A percentile compares a stretch with the other conserved stretches of the same genome.
Conservation (phyloP, 768 basidiomycete species). For the Chalciporus pseudorubinellus region DNA sequence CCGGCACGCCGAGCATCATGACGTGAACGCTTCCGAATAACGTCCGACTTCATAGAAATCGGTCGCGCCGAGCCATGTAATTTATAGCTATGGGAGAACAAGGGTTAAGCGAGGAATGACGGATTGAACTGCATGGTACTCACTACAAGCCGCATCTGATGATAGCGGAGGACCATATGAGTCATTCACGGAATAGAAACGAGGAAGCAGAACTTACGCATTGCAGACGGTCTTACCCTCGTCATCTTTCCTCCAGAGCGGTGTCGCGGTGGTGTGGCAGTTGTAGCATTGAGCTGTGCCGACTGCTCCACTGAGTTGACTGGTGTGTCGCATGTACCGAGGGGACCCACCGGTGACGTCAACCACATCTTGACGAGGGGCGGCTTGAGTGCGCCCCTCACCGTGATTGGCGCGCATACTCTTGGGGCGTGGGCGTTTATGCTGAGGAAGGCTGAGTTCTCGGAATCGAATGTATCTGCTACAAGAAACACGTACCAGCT, state of each 20-base stretch:
- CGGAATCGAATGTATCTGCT: no score
- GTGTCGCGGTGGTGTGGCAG: constrained; percentile 86
- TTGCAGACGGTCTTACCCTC: constrained; percentile 91
- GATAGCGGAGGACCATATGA: constrained; percentile 7
- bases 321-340: constrained; percentile 28
- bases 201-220: constrained; percentile 57
- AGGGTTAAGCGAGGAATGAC: constrained; percentile 6
- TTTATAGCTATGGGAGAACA: constrained; percentile 52
- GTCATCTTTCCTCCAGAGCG: constrained; percentile 88
- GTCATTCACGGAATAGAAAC: constrained; percentile 10
- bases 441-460: constrained; percentile 39
- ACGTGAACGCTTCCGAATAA: constrained; percentile 82
- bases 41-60: constrained; percentile 89
- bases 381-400: constrained; percentile 63
- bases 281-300: constrained; percentile 81
- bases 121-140: constrained; percentile 25
- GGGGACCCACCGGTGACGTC: constrained; percentile 66
- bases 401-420: constrained; percentile 78
- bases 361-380: constrained; percentile 65
- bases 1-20: constrained; percentile 70
- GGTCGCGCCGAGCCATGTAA: constrained; percentile 83
- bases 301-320: constrained; percentile 28
- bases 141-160: constrained; percentile 74
- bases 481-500: constrained; percentile 52
- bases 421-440: constrained; percentile 86